Evolutionary conservation across 2,329 filamentous ascomycete genomes (phyloP).

Genomic region (Cladosporium oxysporum): DNA sequence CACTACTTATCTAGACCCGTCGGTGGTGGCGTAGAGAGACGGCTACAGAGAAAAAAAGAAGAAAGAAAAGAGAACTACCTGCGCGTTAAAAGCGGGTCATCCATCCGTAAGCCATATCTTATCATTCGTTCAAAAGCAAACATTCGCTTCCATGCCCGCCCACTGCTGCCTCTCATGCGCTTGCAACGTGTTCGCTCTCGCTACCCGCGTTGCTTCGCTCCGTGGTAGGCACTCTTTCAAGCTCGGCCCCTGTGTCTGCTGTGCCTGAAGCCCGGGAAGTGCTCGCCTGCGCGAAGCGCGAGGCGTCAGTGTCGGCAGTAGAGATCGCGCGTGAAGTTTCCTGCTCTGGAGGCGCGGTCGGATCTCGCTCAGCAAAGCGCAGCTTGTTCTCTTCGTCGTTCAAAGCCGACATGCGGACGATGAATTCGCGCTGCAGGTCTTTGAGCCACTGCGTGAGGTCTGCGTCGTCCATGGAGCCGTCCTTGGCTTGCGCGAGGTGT

Average conservation of each 20-base stretch:
- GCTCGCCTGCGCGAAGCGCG: background rate
- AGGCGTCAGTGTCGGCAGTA: background rate
- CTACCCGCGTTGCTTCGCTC: background rate
- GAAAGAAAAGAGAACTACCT: background rate
- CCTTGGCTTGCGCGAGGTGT: slow-evolving; percentile 67
- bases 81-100: background rate
- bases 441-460: slow-evolving; percentile 65
- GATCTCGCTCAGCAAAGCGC: background rate
- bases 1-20: background rate
- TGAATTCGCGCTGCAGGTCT: slow-evolving; percentile 73
- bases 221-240: background rate
- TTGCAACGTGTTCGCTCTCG: background rate
- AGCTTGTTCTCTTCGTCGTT: slow-evolving; percentile 46
- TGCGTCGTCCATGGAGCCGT: slow-evolving; percentile 64
- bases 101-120: background rate
- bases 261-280: background rate
- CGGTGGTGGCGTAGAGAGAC: background rate
- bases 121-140: background rate
- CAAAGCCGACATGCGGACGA: slow-evolving; percentile 67
- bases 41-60: background rate
- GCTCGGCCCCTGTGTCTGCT: background rate
- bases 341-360: background rate
- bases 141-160: background rate
- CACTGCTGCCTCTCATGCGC: background rate
- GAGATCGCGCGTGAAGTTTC: background rate